phyloP scores from a whole-genome alignment of 257 asterid species.

The Fraxinus anomala region DNA sequence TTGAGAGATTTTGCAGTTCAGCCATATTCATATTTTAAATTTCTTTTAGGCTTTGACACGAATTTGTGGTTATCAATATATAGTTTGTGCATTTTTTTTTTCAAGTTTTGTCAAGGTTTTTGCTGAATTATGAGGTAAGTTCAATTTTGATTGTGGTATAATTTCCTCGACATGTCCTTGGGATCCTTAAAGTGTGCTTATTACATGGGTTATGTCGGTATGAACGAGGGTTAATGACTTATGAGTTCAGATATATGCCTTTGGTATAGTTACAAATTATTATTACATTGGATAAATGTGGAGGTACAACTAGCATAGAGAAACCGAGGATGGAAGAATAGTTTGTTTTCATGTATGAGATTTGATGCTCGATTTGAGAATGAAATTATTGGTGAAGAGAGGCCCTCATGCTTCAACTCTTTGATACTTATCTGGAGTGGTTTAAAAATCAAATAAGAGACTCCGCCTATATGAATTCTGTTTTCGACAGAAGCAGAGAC shows the following conservation, averaged over 20 bases:
- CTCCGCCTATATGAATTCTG: not conserved
- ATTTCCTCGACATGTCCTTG: not conserved
- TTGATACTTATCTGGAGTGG: not conserved
- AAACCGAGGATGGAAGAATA: not conserved
- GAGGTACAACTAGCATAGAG: not conserved
- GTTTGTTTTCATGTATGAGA: not conserved
- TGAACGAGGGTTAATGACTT: not conserved
- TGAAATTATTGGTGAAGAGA: not conserved
- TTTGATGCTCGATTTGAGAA: conserved; percentile 14
- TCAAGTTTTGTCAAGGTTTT: conserved; percentile 11
- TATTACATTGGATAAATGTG: not conserved
- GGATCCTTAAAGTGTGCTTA: not conserved
- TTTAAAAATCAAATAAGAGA: not conserved
- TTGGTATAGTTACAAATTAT: not conserved
- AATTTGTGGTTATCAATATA: not conserved
- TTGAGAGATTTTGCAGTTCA: not conserved
- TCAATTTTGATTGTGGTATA: conserved; percentile 10
- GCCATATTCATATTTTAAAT: conserved; percentile 15
- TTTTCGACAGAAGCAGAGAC: not conserved
- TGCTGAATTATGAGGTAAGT: conserved; percentile 20
- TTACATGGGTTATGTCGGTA: not conserved
- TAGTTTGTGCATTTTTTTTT: not conserved
- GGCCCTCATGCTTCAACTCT: not conserved
- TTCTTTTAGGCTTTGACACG: not conserved
- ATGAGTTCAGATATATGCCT: conserved; percentile 14